phyloP scores from a whole-genome alignment of 2,329 filamentous ascomycete species.

The Hypoxylon sp. region DNA sequence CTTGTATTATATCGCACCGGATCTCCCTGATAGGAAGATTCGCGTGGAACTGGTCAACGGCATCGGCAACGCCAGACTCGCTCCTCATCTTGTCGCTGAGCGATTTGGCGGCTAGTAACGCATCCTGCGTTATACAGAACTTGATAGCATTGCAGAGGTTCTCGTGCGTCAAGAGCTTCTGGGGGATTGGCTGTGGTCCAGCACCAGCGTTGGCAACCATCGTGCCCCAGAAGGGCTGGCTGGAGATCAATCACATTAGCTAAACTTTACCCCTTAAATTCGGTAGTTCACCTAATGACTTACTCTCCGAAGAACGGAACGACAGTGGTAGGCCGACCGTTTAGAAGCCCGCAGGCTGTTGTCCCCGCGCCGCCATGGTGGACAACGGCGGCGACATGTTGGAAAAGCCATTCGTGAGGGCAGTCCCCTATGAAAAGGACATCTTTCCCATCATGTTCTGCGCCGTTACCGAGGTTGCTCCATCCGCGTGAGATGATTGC shows the following conservation, averaged over 20 bases:
- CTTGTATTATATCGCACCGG: constrained; percentile 48
- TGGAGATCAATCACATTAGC: neutral
- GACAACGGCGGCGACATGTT: constrained; percentile 69
- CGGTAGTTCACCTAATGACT: too few species aligned
- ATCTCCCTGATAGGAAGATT: constrained; percentile 46
- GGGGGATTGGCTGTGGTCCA: constrained; percentile 65
- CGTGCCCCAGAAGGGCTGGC: constrained; percentile 71
- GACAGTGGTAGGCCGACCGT: constrained; percentile 69
- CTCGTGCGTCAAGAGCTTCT: constrained; percentile 65
- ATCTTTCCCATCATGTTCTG: neutral
- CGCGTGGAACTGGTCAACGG: constrained; percentile 51
- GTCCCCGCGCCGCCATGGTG: constrained; percentile 68
- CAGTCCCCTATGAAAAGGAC: constrained; percentile 65
- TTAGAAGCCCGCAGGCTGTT: constrained; percentile 57
- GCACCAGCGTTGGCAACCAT: constrained; percentile 70
- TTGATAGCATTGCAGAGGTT: constrained; percentile 63
- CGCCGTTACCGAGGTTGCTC: constrained; percentile 61
- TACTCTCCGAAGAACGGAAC: constrained; percentile 70
- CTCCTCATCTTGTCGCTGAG: constrained; percentile 40
- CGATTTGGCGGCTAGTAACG: constrained; percentile 45
- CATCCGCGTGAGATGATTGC: constrained; percentile 72
- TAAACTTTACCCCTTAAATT: too few species aligned
- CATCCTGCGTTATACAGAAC: constrained; percentile 60
- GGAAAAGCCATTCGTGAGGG: constrained; percentile 74
- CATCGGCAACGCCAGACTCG: constrained; percentile 50